A percentile compares a stretch with the other conserved stretches of the same genome.
These are phyloP conservation scores for Boletus insuetus DNA, from an alignment of 768 basidiomycete genomes.

Conservation along the genomic window DNA sequence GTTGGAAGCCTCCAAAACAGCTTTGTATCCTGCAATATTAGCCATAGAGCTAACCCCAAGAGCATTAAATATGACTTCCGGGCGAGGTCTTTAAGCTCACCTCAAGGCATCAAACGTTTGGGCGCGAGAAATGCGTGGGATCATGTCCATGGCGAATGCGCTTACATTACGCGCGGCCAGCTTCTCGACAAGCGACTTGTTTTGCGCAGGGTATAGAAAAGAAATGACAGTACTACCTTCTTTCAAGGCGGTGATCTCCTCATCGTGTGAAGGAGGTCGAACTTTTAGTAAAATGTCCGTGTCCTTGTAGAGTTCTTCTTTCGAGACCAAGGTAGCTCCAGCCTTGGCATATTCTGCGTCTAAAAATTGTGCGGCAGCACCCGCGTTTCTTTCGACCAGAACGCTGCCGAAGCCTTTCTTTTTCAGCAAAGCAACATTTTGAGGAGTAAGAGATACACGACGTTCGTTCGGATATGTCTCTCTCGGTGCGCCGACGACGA, in stretches of 20 bases:
- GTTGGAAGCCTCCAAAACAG: conserved; percentile 86
- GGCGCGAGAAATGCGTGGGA: conserved; percentile 87
- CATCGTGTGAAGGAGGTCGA: conserved; percentile 62
- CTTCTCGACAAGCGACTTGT: conserved; percentile 68
- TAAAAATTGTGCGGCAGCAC: conserved; percentile 70
- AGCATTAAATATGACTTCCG: conserved; percentile 1
- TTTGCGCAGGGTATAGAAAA: conserved; percentile 82
- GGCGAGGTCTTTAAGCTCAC: conserved; percentile 34
- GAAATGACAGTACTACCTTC: conserved; percentile 79
- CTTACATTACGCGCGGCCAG: conserved; percentile 66
- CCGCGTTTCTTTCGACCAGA: conserved; percentile 71
- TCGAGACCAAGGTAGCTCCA: conserved; percentile 74
- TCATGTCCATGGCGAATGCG: conserved; percentile 88
- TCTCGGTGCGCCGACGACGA: conserved; percentile 73
- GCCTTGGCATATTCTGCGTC: conserved; percentile 78
- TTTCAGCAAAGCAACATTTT: conserved; percentile 66
- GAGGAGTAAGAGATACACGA: conserved; percentile 78
- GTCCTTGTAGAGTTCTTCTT: conserved; percentile 61
- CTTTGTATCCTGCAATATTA: conserved; percentile 94
- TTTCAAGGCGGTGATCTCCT: conserved; percentile 62
- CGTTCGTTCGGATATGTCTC: conserved; percentile 78
- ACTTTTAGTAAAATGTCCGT: conserved; percentile 87
- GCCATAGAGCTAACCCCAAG: conserved; percentile 69
- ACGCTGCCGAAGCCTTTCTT: conserved; percentile 82
- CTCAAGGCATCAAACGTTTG: conserved; percentile 89